phyloP scores from a whole-genome alignment of 306 rosid genomes.

The Ormosia semicastrata region DNA sequence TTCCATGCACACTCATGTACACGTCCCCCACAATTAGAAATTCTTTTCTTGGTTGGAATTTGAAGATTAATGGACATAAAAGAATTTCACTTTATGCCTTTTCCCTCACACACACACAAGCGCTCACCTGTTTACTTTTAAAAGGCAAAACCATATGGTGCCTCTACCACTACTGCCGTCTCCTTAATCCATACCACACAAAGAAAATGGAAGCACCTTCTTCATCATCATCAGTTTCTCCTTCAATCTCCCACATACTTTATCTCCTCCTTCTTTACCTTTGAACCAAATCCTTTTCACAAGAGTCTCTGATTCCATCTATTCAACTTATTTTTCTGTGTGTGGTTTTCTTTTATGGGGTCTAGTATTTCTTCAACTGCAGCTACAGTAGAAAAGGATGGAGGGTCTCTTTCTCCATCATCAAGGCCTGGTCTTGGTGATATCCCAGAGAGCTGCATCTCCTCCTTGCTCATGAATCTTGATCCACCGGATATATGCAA shows the following conservation, averaged over 20 bases:
- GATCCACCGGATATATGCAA: slow-evolving; percentile 83
- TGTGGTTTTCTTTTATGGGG: slow-evolving; percentile 50
- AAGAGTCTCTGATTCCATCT: not conserved
- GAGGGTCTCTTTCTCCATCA: slow-evolving; percentile 13
- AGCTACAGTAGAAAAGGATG: not conserved
- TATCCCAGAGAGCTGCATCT: slow-evolving; percentile 79
- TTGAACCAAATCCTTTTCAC: slow-evolving; percentile 3
- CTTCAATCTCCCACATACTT: slow-evolving; percentile 15
- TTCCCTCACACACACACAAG: not conserved
- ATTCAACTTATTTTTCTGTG: not conserved
- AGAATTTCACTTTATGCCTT: slow-evolving; percentile 36
- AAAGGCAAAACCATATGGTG: slow-evolving; percentile 6
- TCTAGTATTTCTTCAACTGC: slow-evolving; percentile 43
- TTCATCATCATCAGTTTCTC: slow-evolving; percentile 15
- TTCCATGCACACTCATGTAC: slow-evolving; percentile 28
- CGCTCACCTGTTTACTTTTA: not conserved
- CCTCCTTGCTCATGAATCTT: slow-evolving; percentile 48
- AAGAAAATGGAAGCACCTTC: slow-evolving; percentile 41
- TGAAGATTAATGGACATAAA: not conserved
- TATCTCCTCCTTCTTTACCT: slow-evolving; percentile 57
- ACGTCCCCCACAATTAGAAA: slow-evolving; percentile 11
- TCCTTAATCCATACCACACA: slow-evolving; percentile 13
- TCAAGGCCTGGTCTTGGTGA: slow-evolving; percentile 49
- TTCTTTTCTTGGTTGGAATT: slow-evolving; percentile 9
- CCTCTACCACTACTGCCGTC: slow-evolving; percentile 7